Evolutionary conservation across 352 stramenopile species (phyloP).

Genomic region (Globisporangium splendens): DNA sequence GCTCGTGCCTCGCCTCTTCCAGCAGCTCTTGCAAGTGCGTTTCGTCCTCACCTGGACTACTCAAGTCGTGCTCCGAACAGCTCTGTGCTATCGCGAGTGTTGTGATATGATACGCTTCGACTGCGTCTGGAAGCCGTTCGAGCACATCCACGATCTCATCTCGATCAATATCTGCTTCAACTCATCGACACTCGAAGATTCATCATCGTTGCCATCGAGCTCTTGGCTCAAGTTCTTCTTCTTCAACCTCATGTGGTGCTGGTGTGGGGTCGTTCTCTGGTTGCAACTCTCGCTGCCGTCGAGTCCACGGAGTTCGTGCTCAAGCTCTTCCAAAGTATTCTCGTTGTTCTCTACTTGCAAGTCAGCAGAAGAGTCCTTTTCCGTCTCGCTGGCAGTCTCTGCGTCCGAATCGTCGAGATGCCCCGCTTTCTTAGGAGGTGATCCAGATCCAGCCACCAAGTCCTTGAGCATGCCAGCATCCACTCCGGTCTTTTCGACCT

Average conservation of each 20-base stretch:
- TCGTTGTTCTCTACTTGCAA: constrained; percentile 10
- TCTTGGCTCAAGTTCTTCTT: neutral
- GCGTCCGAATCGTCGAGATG: constrained; percentile 7
- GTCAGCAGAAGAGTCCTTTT: neutral
- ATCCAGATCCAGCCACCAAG: constrained; percentile 22
- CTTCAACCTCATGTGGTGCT: neutral
- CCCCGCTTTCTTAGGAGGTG: neutral
- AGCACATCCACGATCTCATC: constrained; percentile 7
- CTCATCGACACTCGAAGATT: neutral
- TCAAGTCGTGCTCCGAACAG: too few species aligned
- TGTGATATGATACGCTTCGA: neutral
- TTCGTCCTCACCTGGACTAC: too few species aligned
- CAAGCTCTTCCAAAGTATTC: constrained; percentile 9
- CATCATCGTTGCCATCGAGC: constrained; percentile 9
- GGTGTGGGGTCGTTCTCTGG: neutral
- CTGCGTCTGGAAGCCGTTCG: neutral
- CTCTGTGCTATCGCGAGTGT: too few species aligned
- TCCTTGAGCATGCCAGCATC: constrained; percentile 43
- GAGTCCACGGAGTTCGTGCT: constrained; percentile 9
- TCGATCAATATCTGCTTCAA: constrained; percentile 8
- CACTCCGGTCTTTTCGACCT: constrained; percentile 57
- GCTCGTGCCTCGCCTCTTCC: constrained; percentile 4
- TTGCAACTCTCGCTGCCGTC: neutral
- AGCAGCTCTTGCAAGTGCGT: neutral
- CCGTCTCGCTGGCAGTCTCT: constrained; percentile 5